Evolutionary conservation across 805 yeast species (phyloP), one percentile per base, ranked within the genome.

Genomic region (Isabelozyma pseudorhagii): DNA sequence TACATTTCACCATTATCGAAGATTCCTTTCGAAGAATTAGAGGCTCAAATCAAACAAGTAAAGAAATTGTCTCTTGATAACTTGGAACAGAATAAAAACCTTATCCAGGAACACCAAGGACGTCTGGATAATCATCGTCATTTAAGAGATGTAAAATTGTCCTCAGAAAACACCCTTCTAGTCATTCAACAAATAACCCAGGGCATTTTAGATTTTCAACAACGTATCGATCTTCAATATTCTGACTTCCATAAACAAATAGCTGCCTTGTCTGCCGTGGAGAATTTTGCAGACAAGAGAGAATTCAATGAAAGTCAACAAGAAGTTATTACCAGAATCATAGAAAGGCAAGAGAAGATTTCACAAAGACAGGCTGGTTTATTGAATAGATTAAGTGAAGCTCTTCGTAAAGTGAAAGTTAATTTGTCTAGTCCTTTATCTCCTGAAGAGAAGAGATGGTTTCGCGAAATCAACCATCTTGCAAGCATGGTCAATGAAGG

Each of bases 361-460:
- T 52, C 60, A 10, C 46, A 47, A 7, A 64, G 65, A 47, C 49
- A 59, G 11, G 46, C 52, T 2, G 31, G 38, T 4, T 46, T 71
- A 14, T 67, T 68, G 38, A 46, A 45, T 3, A 61, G 54, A 40
- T 48, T 71, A 6, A 52, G 57, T 5, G 50, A 54, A 3, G 55
- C 63, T n/a, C 55, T 68, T 3, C 66, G 63, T 40, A 53, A 56
- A 36, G 42, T 58, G 10, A 66, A 56, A 34, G 55, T 57, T 17
- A 47, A 52, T 4, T 57, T 51, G 15, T 47, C 60, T 5, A 54
- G 69, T 11, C 75, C 76, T 6, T 54, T 74, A 27, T 68, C 77
- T 1, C 49, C 55, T 1, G 62, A 66, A 18, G 79, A 74, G 49
- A 62, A 56, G 44, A 47, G 46, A 4, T 74, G 77, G 78, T 65